Evolutionary conservation across 257 asterid species (phyloP).

Genomic region (Leptodermis oblonga): DNA sequence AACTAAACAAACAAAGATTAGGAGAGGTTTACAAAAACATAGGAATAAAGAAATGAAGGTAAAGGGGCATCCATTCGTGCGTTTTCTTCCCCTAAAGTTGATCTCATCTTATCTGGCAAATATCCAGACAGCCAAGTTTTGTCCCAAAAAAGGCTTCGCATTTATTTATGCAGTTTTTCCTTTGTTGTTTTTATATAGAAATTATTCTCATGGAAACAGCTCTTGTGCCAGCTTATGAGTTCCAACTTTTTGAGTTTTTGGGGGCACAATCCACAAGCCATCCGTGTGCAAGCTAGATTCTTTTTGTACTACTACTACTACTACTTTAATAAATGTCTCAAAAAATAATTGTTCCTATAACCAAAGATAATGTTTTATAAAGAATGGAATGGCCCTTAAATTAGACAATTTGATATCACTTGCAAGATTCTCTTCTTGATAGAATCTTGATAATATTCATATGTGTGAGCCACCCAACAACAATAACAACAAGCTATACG

Average conservation of each 20-base stretch:
- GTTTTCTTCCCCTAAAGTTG: neutral
- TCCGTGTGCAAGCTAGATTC: neutral
- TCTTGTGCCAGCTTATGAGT: neutral
- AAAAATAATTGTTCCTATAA: neutral
- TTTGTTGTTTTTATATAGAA: slow-evolving; percentile 1
- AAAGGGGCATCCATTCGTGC: slow-evolving; percentile 12
- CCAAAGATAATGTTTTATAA: neutral
- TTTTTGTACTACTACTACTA: neutral
- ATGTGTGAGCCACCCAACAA: too few relatives aligned
- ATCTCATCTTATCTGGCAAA: slow-evolving; percentile 6
- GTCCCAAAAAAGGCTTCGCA: slow-evolving; percentile 7
- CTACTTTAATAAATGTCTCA: neutral
- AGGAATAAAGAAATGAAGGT: neutral
- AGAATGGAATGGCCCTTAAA: too few relatives aligned
- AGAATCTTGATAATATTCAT: too few relatives aligned
- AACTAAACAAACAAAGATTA: neutral
- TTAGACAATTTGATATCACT: too few relatives aligned
- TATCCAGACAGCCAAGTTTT: slow-evolving; percentile 7
- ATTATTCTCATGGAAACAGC: neutral
- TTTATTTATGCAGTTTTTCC: neutral
- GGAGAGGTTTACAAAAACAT: neutral
- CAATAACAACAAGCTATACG: too few relatives aligned
- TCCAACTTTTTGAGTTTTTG: neutral
- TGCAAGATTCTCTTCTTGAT: too few relatives aligned
- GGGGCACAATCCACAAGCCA: neutral